These are phyloP conservation scores for Fistulina hepatica DNA, from an alignment of 1,284 basidiomycete genomes.

Conservation along the genomic window DNA sequence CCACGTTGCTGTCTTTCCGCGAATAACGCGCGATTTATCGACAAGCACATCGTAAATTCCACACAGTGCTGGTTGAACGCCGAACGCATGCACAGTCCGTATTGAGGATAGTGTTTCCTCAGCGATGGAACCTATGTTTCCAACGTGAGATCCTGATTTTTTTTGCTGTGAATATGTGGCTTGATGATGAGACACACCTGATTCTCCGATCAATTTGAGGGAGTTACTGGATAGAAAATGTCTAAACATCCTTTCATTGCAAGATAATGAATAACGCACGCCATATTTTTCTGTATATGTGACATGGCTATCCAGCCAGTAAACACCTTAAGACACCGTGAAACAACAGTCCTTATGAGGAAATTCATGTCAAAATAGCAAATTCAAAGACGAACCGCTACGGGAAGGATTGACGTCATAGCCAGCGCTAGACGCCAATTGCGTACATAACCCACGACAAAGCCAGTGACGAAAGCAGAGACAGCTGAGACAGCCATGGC, in stretches of 20 bases:
- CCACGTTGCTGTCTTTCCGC: conserved; percentile 57
- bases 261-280: too few relatives aligned
- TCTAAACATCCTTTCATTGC: too few relatives aligned
- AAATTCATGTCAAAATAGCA: conserved; percentile 63
- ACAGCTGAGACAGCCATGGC: conserved; percentile 41
- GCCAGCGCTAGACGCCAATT: conserved; percentile 84
- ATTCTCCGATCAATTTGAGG: too few relatives aligned
- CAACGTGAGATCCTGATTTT: too few relatives aligned
- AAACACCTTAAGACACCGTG: too few relatives aligned
- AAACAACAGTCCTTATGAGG: too few relatives aligned
- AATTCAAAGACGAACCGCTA: conserved; percentile 78
- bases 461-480: conserved; percentile 70
- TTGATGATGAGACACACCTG: too few relatives aligned
- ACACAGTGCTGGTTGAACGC: conserved; percentile 61
- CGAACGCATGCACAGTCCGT: conserved; percentile 88
- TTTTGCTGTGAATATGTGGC: too few relatives aligned
- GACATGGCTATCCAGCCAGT: too few relatives aligned
- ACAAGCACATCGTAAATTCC: conserved; percentile 64
- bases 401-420: conserved; percentile 75
- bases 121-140: too few relatives aligned
- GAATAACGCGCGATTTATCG: conserved; percentile 41
- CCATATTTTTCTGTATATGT: conserved; percentile 58
- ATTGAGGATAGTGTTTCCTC: conserved; percentile 91
- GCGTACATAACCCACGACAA: conserved; percentile 59
- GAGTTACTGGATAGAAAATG: too few relatives aligned